Evolutionary conservation across 2,329 filamentous ascomycete species (phyloP), one percentile per base, ranked within the genome.

Genomic region (Sarocladium kiliense): DNA sequence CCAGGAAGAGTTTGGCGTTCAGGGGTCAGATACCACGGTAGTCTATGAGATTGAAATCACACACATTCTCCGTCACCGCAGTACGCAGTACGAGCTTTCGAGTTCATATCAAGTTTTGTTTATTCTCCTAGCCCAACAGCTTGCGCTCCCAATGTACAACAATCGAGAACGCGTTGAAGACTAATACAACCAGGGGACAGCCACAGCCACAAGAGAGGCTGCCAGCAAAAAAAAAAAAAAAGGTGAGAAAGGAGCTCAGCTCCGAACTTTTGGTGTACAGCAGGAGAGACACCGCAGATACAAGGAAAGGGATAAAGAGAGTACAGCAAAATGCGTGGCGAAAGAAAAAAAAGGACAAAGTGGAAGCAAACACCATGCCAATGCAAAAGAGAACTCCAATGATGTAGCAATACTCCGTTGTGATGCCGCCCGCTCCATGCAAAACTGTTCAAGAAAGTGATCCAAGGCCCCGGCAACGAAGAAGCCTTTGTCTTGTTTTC

Each of bases 1-100:
- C 5, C 39, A 36, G 53, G 47, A 60, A 61, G 37, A 61, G 37
- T 56, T 55, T 59, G 62, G 64, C 64, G 63, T 67, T 68, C 58
- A 56, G 57, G 51, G 59, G 56, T 56, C 7, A 39, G n/a, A 39
- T 39, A 39, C 36, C 36, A 32, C 12, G 30, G 30, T 32, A 12
- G 12, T 6, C 6, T 32, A 6, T 32, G 7, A 7, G 30, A 32
- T 32, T 12, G 12, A 32, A 6, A 32, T 32, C 30, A 12, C 30
- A 32, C 12, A 32, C 30, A 32, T 32, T 7, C 6, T 32, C n/a
- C 30, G 30, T 32, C 12, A 12, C 30, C 12, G 30, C 30, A 32
- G 9, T n/a, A 16, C 12, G 16, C 6, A n/a, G n/a, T n/a, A n/a
- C n/a, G n/a, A n/a, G n/a, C n/a, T n/a, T n/a, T n/a, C n/a, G n/a